Evolutionary conservation across 2,329 filamentous ascomycete genomes (phyloP), one percentile per base, ranked within the genome.

Genomic region (Apiospora marii): DNA sequence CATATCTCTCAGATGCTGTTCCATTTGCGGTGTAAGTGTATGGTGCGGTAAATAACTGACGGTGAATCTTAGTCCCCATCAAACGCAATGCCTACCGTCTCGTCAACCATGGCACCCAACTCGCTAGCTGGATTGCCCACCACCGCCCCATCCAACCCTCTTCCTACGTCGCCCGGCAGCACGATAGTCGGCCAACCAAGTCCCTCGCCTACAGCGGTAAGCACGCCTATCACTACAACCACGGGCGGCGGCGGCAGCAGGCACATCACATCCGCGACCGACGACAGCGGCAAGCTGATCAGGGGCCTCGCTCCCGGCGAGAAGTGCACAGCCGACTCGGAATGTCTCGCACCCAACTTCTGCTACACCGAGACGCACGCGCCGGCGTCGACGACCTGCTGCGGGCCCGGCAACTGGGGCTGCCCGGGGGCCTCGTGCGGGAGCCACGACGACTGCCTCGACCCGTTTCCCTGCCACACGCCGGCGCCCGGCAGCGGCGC

Each of bases 271-370:
- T 34, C 24, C 13, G 27, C 12, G 2, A 58, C 51, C 51, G 10
- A 34, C 24, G 10, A 34, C 51, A 27, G 30, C 10, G 51, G 51
- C 51, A 5, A 71, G 43, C 44, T 44, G 3, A 24, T 41, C 1
- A 53, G n/a, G 10, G 70, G 53, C 19, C 27, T 71, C 12, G 61
- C 41, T 27, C 34, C 70, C 34, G 70, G 64, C 16, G 10, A 58
- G 70, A 44, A 19, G 12, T 41, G 34, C 19, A 49, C 41, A 16
- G 44, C 68, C 27, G 70, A 72, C 48, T 30, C 43, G 34, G 64
- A 72, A n/a, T 72, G 70, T 19, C 53, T 61, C 7, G 30, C 53
- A 7, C 53, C 53, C 16, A 61, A 61, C 30, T n/a, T 37, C 16
- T 61, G 53, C 53, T 37, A 61, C 53, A 61, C 53, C 30, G 53